Evolutionary conservation across 352 stramenopile species (phyloP).

Genomic region (Globisporangium emineosum): DNA sequence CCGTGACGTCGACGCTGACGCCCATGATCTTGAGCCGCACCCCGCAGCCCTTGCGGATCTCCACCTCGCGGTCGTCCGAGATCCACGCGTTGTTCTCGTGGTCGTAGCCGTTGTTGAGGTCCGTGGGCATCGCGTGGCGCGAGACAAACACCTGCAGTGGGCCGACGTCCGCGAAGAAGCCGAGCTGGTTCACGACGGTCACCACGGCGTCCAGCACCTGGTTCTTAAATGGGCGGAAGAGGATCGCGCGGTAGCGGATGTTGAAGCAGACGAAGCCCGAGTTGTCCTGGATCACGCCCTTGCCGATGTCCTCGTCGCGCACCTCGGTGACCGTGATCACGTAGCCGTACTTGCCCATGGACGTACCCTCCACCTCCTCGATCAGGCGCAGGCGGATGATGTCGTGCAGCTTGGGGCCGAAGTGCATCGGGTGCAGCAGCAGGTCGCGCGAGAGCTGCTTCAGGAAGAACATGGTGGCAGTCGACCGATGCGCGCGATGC

Average conservation of each 20-base stretch:
- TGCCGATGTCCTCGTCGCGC: constrained; percentile 95
- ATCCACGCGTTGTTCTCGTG: constrained; percentile 97
- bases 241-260: constrained; percentile 95
- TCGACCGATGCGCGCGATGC: neutral
- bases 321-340: constrained; percentile 97
- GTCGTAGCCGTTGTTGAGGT: constrained; percentile 95
- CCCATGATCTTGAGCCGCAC: constrained; percentile 97
- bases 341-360: constrained; percentile 95
- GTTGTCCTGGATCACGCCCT: constrained; percentile 97
- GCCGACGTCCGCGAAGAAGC: constrained; percentile 96
- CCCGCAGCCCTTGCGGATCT: constrained; percentile 95
- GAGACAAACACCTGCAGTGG: constrained; percentile 97
- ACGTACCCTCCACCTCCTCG: constrained; percentile 95
- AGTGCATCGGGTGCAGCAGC: constrained; percentile 94
- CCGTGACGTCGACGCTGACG: constrained; percentile 95
- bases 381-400: constrained; percentile 96
- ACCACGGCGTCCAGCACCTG: constrained; percentile 97
- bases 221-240: constrained; percentile 97
- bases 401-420: constrained; percentile 94
- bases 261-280: constrained; percentile 96
- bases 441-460: constrained; percentile 91
- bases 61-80: constrained; percentile 95
- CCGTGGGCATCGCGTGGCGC: constrained; percentile 93
- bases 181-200: constrained; percentile 94
- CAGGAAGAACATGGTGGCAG: constrained; percentile 75